These are phyloP conservation scores for Hydrangea macrophylla DNA, from an alignment of 148 eudicot species.

Conservation along the genomic window DNA sequence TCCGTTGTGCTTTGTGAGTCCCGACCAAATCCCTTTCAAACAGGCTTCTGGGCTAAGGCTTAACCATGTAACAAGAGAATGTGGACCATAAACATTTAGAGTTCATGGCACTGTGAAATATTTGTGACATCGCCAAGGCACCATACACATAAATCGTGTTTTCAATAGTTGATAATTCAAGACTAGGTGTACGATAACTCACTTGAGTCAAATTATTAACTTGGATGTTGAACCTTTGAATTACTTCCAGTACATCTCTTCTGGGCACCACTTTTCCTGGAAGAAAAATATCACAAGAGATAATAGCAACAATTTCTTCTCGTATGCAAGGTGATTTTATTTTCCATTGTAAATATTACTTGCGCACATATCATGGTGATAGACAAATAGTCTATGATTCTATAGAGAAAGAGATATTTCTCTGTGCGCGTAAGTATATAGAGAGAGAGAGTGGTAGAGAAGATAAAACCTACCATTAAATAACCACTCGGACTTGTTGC, in stretches of 20 bases:
- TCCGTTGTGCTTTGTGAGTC: too few species aligned
- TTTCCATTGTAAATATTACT: background rate
- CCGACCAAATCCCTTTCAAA: too few species aligned
- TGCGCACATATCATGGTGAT: background rate
- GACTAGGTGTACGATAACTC: slow-evolving; percentile 14
- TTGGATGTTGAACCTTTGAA: slow-evolving; percentile 86
- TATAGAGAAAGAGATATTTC: too few species aligned
- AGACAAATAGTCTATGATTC: background rate
- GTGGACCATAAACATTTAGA: too few species aligned
- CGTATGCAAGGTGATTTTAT: background rate
- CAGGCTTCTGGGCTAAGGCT: too few species aligned
- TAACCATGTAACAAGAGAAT: too few species aligned
- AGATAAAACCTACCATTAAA: slow-evolving; percentile 75
- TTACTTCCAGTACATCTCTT: slow-evolving; percentile 58
- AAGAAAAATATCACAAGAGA: slow-evolving; percentile 23
- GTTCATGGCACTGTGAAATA: too few species aligned
- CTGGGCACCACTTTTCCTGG: slow-evolving; percentile 64
- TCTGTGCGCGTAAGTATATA: background rate
- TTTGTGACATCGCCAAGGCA: too few species aligned
- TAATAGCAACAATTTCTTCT: background rate
- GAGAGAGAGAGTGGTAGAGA: too few species aligned
- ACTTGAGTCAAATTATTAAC: slow-evolving; percentile 97
- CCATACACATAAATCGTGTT: too few species aligned
- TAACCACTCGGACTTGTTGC: slow-evolving; percentile 90
- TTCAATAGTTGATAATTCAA: background rate